These are phyloP conservation scores for Zanthoxylum bungeanum DNA, from an alignment of 345 rosid species.

Conservation along the genomic window DNA sequence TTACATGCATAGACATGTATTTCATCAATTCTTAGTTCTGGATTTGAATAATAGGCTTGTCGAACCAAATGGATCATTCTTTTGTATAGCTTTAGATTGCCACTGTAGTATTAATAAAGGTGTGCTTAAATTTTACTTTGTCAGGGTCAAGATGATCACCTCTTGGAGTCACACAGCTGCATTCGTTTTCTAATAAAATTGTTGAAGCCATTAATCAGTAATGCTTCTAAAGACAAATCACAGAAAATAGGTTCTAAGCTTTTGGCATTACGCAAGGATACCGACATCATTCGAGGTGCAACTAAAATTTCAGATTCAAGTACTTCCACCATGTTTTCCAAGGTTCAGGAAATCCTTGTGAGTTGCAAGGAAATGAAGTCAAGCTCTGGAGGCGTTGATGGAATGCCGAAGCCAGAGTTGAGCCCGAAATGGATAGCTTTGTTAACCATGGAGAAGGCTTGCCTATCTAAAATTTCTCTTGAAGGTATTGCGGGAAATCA, in stretches of 20 bases:
- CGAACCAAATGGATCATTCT: neutral
- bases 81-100: neutral
- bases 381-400: constrained; percentile 30
- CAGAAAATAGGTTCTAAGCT: constrained; percentile 70
- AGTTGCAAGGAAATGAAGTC: constrained; percentile 67
- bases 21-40: too few relatives aligned
- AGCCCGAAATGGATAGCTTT: constrained; percentile 79
- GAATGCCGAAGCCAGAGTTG: constrained; percentile 51
- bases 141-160: constrained; percentile 82
- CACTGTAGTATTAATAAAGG: constrained; percentile 7
- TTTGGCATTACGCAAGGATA: constrained; percentile 54
- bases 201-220: constrained; percentile 62
- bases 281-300: constrained; percentile 44
- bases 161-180: constrained; percentile 64
- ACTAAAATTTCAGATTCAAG: constrained; percentile 43
- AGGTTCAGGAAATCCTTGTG: constrained; percentile 68
- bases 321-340: constrained; percentile 52
- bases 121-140: constrained; percentile 12
- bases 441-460: constrained; percentile 83
- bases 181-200: constrained; percentile 64
- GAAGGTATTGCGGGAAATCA: constrained; percentile 55
- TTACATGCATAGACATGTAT: too few relatives aligned
- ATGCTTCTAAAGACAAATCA: constrained; percentile 42
- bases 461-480: constrained; percentile 75
- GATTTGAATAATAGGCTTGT: neutral